Percentiles rank a stretch among this genome's conserved stretches.
Conservation (phyloP, 73 alveolate genomes). For the Loxodes magnus region DNA sequence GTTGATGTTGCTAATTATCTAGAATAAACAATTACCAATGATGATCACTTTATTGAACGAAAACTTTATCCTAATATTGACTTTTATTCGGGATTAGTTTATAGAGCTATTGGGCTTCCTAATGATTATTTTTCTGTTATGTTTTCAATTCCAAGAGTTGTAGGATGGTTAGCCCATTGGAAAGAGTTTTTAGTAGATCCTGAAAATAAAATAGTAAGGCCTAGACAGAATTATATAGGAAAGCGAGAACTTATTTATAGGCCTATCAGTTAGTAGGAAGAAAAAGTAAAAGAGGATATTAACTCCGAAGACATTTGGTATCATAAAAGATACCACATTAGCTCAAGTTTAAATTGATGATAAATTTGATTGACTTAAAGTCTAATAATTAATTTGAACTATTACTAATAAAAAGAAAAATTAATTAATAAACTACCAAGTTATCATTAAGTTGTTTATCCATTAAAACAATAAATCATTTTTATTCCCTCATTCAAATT, state of each 20-base stretch:
- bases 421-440: too few relatives aligned
- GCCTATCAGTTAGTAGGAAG: conserved; percentile 25
- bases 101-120: conserved; percentile 84
- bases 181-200: conserved; percentile 77
- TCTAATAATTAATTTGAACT: too few relatives aligned
- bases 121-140: conserved; percentile 82
- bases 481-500: too few relatives aligned
- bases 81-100: conserved; percentile 78
- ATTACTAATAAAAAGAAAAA: too few relatives aligned
- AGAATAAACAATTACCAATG: conserved; percentile 68
- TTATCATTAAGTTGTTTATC: too few relatives aligned
- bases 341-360: too few relatives aligned
- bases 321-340: too few relatives aligned
- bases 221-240: conserved; percentile 75
- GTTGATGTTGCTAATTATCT: conserved; percentile 80
- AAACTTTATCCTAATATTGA: conserved; percentile 84
- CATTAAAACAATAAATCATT: too few relatives aligned
- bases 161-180: conserved; percentile 91
- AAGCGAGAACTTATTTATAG: not conserved
- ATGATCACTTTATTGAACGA: conserved; percentile 61
- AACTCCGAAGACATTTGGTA: too few relatives aligned
- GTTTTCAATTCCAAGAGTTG: conserved; percentile 78
- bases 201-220: conserved; percentile 74
- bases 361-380: too few relatives aligned
- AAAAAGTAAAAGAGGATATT: too few relatives aligned